These are phyloP conservation scores for Peterozyma xylosa DNA, from an alignment of 805 yeast genomes.

Conservation along the genomic window DNA sequence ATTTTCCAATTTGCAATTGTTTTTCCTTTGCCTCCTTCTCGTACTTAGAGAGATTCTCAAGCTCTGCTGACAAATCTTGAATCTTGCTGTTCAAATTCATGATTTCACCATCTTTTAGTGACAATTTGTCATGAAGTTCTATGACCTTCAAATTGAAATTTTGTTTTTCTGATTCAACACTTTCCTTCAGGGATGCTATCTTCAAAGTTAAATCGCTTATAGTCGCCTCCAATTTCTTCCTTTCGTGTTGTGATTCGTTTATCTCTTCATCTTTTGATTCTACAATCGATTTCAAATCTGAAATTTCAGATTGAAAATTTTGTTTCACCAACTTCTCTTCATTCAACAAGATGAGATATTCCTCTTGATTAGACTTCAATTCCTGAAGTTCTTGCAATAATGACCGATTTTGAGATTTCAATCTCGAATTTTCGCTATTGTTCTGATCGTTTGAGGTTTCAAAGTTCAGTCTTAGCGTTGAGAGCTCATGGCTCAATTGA, in stretches of 20 bases:
- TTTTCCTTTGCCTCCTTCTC: conserved; percentile 60
- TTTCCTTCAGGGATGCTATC: conserved; percentile 2
- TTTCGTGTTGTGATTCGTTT: conserved; percentile 10
- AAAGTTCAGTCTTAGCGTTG: conserved; percentile 27
- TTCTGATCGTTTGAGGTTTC: conserved; percentile 31
- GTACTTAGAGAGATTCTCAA: conserved; percentile 23
- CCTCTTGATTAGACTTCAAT: conserved; percentile 27
- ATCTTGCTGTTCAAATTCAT: conserved; percentile 19
- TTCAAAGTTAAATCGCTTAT: conserved; percentile 4
- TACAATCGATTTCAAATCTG: conserved; percentile 19
- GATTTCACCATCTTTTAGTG: conserved; percentile 15
- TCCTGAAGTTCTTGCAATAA: conserved; percentile 26
- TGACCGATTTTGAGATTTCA: conserved; percentile 29
- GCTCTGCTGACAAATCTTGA: conserved; percentile 14
- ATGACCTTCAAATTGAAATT: conserved; percentile 4
- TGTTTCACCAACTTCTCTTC: conserved; percentile 37
- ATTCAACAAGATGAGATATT: conserved; percentile 24
- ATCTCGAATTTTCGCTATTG: conserved; percentile 31
- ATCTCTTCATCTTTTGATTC: conserved; percentile 21
- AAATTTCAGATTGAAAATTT: conserved; percentile 34
- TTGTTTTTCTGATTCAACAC: background rate
- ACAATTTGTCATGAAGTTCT: conserved; percentile 7
- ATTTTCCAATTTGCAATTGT: conserved; percentile 76
- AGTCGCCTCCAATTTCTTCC: conserved; percentile 5
- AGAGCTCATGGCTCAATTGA: conserved; percentile 32